Conservation (phyloP, 2,329 filamentous ascomycete species). For the Graphium sp. region DNA sequence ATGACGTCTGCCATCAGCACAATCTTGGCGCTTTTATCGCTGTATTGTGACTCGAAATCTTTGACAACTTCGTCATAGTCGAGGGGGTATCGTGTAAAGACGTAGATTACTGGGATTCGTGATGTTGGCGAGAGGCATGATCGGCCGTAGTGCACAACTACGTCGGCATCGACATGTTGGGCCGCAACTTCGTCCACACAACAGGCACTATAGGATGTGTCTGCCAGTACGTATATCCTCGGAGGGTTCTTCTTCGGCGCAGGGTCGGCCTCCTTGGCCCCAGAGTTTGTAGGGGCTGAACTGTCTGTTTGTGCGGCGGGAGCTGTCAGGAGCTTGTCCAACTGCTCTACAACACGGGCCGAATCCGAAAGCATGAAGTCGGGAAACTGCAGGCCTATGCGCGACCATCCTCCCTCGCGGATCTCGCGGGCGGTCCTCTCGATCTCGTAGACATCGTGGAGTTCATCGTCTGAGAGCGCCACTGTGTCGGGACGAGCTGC, state of each 20-base stretch:
- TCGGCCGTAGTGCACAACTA: constrained; percentile 86
- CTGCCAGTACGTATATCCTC: constrained; percentile 68
- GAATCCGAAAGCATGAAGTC: constrained; percentile 84
- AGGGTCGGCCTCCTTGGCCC: background rate
- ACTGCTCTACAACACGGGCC: constrained; percentile 55
- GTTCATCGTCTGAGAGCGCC: constrained; percentile 45
- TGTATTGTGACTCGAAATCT: constrained; percentile 54
- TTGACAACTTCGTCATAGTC: constrained; percentile 36
- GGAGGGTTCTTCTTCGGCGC: constrained; percentile 5
- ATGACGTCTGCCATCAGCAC: constrained; percentile 82
- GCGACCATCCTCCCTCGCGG: constrained; percentile 48
- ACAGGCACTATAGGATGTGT: constrained; percentile 93
- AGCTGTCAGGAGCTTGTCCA: constrained; percentile 8
- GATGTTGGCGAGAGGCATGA: constrained; percentile 85
- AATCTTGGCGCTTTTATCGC: constrained; percentile 43
- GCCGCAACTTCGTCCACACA: constrained; percentile 95
- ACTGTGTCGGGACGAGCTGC: constrained; percentile 14
- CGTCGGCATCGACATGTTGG: constrained; percentile 80
- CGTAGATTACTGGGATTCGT: constrained; percentile 72
- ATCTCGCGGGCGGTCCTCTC: constrained; percentile 64
- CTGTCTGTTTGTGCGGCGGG: background rate
- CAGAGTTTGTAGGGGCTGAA: constrained; percentile 2
- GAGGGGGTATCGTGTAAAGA: constrained; percentile 65
- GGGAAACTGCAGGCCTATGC: constrained; percentile 87
- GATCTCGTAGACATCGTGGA: constrained; percentile 71